Base-by-base conservation (phyloP, 805 yeast species). In the Cyberlindnera euphorbiiphila region DNA sequence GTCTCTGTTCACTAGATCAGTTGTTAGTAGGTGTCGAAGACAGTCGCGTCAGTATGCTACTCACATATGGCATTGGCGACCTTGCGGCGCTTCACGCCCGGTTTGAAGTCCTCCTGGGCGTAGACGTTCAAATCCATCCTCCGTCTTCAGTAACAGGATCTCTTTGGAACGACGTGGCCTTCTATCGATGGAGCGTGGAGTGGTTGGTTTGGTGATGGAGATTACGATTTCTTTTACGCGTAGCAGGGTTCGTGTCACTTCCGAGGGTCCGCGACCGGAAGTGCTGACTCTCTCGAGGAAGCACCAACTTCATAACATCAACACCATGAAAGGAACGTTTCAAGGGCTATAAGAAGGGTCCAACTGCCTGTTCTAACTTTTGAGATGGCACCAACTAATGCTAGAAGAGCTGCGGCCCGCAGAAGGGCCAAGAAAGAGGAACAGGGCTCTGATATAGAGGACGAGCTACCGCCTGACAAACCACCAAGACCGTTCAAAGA, bases 401-500 rank as follows among this genome's bases (percentile, higher is more conserved):
- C 26, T 3, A 34, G 37, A 12, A 41, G 36, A 29, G 42, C 41
- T 7, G 47, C 34, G 4, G 46, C 41, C 10, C 48, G 55, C 24
- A 43, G 50, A 25, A 36, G 37, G 22, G 34, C 40, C 9, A 41
- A 39, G 39, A 32, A 26, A 24, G 51, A 37, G 24, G 43, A 39
- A 13, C 41, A 42, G 20, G 54, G 47, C 6, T 51, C 54, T 4
- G 60, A 55, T 8, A 45, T 43, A 13, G 60, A 56, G 24, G 59
- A 53, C 7, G 54, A 53, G 16, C 29, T 46, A 9, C 51, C 54
- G 0, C 52, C 55, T 16, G 47, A 42, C 17, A 49, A 42, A 9
- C 57, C 59, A 26, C 61, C 65, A 30, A 48, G 68, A 38, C 93
- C 94, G 1, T 85, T 82, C 54, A 79, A 78, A 44, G 72, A 76